Percentiles rank a stretch among this genome's conserved stretches.
phyloP scores from a whole-genome alignment of 345 rosid genomes.

The Trapa bicornis region DNA sequence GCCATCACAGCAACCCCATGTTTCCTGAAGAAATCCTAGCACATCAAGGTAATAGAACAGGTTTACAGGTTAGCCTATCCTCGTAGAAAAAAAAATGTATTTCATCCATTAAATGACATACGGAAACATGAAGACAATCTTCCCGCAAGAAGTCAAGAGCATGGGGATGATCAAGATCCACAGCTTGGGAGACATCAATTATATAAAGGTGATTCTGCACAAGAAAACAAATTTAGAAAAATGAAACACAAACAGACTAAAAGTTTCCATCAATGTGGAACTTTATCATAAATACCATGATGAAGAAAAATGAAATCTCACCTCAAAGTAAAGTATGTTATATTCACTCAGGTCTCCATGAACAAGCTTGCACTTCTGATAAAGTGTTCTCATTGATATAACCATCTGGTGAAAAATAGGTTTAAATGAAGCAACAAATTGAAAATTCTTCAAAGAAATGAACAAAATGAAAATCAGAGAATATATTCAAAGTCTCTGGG shows the following conservation, averaged over 20 bases:
- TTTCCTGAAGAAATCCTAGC: conserved; percentile 79
- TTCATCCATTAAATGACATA: conserved; percentile 25
- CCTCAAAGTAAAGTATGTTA: conserved; percentile 88
- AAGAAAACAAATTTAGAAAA: conserved; percentile 2
- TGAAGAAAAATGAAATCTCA: conserved; percentile 14
- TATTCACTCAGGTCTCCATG: conserved; percentile 98
- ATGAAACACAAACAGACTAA: neutral
- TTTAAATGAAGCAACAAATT: neutral
- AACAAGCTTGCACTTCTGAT: conserved; percentile 91
- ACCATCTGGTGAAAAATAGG: conserved; percentile 40
- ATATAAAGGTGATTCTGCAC: conserved; percentile 78
- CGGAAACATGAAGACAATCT: conserved; percentile 92
- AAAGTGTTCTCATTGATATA: conserved; percentile 63
- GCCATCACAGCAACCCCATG: conserved; percentile 95
- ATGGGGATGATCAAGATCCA: conserved; percentile 92
- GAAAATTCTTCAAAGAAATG: neutral
- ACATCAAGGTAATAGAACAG: neutral
- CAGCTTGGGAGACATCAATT: conserved; percentile 89
- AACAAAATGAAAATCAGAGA: neutral
- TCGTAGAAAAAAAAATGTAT: neutral
- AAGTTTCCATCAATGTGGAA: neutral
- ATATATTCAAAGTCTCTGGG: neutral
- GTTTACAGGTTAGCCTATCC: neutral
- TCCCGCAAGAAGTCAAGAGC: conserved; percentile 87
- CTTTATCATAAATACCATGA: neutral